A percentile compares a stretch with the other conserved stretches of the same genome.
These are phyloP conservation scores for Tuber aestivum DNA, from an alignment of 495 filamentous ascomycete species.

Conservation along the genomic window DNA sequence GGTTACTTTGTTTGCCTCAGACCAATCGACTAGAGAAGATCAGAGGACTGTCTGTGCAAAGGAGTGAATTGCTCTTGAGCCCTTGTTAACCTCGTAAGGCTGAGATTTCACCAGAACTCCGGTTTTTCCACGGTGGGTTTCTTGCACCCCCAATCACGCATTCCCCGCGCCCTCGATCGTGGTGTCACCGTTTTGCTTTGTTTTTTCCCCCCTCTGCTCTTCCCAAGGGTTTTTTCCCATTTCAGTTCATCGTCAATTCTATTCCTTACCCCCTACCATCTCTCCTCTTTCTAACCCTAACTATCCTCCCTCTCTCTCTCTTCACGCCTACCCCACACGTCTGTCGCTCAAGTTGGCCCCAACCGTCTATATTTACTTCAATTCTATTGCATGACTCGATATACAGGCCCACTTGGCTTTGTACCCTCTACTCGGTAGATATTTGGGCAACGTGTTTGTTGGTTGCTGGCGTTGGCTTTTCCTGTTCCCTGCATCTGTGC, in stretches of 20 bases:
- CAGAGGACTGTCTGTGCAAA: neutral
- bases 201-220: neutral
- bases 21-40: neutral
- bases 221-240: neutral
- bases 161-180: neutral
- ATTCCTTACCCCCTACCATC: neutral
- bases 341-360: neutral
- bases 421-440: neutral
- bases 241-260: neutral
- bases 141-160: neutral
- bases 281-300: neutral
- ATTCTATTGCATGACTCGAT: neutral
- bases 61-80: neutral
- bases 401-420: neutral
- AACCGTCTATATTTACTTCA: neutral
- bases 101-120: neutral
- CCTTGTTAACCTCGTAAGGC: neutral
- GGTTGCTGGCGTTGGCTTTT: neutral
- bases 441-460: neutral
- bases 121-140: neutral
- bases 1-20: neutral
- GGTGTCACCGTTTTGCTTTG: neutral
- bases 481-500: neutral
- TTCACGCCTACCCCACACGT: neutral
- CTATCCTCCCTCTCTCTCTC: neutral